Evolutionary conservation across 2,329 filamentous ascomycete species (phyloP).

Genomic region (Sphaerulina populicola): DNA sequence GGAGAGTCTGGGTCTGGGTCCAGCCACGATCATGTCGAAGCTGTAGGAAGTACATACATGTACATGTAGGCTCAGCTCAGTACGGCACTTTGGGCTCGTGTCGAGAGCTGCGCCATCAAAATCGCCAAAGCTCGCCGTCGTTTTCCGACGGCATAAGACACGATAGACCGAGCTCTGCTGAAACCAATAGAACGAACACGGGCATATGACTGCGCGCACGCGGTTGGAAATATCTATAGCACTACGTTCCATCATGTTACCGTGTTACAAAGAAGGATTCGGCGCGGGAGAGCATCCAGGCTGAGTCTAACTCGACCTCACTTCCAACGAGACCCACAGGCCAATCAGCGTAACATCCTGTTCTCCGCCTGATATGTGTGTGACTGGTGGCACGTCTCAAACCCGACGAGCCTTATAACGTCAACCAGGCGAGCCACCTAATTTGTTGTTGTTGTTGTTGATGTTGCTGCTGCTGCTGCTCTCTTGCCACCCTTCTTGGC

Average conservation of each 20-base stretch:
- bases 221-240: too few species aligned
- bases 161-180: too few species aligned
- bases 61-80: background rate
- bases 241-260: too few species aligned
- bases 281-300: background rate
- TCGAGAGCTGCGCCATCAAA: background rate
- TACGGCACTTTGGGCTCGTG: background rate
- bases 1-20: conserved; percentile 22
- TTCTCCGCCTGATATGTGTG: too few species aligned
- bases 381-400: too few species aligned
- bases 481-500: conserved; percentile 24
- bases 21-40: conserved; percentile 11
- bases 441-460: too few species aligned
- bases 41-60: conserved; percentile 6
- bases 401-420: too few species aligned
- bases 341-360: background rate
- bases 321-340: background rate
- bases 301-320: background rate
- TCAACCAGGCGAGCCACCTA: background rate
- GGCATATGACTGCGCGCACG: too few species aligned
- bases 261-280: too few species aligned
- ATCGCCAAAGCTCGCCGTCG: background rate
- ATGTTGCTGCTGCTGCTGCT: background rate
- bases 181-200: too few species aligned
- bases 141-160: background rate